phyloP scores from a whole-genome alignment of 139 green algal genomes.

The Ettlia oleoabundans region DNA sequence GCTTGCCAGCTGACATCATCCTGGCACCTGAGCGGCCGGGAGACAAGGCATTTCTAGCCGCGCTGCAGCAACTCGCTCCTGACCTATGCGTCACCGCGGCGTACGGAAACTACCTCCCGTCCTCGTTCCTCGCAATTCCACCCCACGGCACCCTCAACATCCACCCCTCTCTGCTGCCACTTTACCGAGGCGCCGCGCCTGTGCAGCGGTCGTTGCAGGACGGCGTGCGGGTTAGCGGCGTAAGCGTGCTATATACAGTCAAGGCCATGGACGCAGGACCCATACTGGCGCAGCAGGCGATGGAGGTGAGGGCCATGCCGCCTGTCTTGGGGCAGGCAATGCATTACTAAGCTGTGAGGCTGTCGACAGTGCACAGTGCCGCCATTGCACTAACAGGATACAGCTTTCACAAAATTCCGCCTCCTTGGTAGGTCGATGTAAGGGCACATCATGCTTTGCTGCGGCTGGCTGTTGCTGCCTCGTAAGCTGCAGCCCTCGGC shows the following conservation, averaged over 20 bases:
- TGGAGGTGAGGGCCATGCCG: slow-evolving; percentile 22
- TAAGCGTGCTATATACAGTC: slow-evolving; percentile 95
- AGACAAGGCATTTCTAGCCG: slow-evolving; percentile 76
- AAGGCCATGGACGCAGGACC: slow-evolving; percentile 94
- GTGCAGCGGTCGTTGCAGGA: slow-evolving; percentile 86
- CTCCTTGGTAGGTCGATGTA: too few relatives aligned
- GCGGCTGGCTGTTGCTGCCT: too few relatives aligned
- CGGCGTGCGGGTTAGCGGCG: slow-evolving; percentile 65
- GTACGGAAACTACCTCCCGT: slow-evolving; percentile 95
- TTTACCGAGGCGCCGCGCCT: slow-evolving; percentile 94
- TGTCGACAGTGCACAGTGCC: too few relatives aligned
- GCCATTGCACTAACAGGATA: too few relatives aligned
- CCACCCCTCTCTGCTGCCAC: slow-evolving; percentile 93
- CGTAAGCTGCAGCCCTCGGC: too few relatives aligned
- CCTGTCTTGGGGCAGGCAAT: neutral
- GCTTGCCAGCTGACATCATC: slow-evolving; percentile 53
- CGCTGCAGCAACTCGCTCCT: slow-evolving; percentile 68
- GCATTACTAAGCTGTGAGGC: too few relatives aligned
- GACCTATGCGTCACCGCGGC: slow-evolving; percentile 97
- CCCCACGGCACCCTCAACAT: slow-evolving; percentile 94
- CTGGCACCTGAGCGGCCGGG: slow-evolving; percentile 55
- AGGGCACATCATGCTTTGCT: too few relatives aligned
- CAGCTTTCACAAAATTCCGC: too few relatives aligned
- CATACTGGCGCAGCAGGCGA: slow-evolving; percentile 76
- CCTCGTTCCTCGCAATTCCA: slow-evolving; percentile 89